phyloP scores from a whole-genome alignment of 495 filamentous ascomycete genomes.

The Penicillium turbatum region DNA sequence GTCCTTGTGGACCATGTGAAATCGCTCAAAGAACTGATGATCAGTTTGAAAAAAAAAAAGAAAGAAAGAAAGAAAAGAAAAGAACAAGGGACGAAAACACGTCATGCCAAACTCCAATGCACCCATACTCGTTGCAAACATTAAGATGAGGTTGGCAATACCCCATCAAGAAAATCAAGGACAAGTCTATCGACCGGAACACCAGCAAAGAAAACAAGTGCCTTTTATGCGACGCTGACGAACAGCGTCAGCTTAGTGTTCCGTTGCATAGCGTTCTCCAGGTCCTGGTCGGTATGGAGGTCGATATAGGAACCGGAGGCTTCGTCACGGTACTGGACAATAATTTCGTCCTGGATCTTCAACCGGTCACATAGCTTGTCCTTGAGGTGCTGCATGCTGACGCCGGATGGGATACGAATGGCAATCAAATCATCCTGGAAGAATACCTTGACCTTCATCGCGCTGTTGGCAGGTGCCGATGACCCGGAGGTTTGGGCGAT shows the following conservation, averaged over 20 bases:
- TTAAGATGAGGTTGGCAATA: constrained; percentile 18
- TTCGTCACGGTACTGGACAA: constrained; percentile 85
- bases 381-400: constrained; percentile 71
- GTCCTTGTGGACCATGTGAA: constrained; percentile 14
- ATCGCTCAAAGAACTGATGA: constrained; percentile 23
- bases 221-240: constrained; percentile 54
- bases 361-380: constrained; percentile 77
- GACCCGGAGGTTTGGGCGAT: constrained; percentile 63
- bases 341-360: constrained; percentile 67
- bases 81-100: not conserved
- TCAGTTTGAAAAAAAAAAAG: constrained; percentile 10
- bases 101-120: constrained; percentile 27
- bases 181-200: constrained; percentile 23
- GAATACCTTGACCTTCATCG: constrained; percentile 91
- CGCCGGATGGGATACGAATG: constrained; percentile 78
- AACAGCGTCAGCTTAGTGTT: constrained; percentile 85
- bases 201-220: not conserved
- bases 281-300: constrained; percentile 72
- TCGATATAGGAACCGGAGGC: constrained; percentile 66
- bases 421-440: constrained; percentile 87
- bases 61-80: constrained; percentile 7
- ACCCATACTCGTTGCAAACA: constrained; percentile 25
- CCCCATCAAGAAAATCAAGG: constrained; percentile 7
- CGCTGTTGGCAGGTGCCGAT: constrained; percentile 45
- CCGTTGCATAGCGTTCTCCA: constrained; percentile 71